A percentile compares a stretch with the other conserved stretches of the same genome.
Evolutionary conservation across 208 protist species (phyloP).

Genomic region (Trichomonas vaginalis): DNA sequence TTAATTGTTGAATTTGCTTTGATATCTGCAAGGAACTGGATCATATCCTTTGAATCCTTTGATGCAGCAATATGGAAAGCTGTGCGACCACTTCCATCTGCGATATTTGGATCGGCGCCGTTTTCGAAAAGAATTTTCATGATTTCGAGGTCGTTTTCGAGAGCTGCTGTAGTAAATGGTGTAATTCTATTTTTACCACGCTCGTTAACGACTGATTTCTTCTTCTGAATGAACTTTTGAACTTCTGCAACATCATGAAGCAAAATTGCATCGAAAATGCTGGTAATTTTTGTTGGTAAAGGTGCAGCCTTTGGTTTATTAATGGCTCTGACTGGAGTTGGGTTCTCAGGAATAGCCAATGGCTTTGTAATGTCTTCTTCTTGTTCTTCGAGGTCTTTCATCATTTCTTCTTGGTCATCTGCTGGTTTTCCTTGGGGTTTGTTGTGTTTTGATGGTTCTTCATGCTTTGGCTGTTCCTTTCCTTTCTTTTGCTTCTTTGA

Average conservation of each 20-base stretch:
- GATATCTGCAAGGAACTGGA: not conserved
- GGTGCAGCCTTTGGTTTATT: not conserved
- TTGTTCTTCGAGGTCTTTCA: not conserved
- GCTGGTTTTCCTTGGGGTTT: not conserved
- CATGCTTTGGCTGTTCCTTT: not conserved
- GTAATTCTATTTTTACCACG: not conserved
- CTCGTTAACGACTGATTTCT: not conserved
- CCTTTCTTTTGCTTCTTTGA: not conserved
- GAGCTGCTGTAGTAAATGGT: not conserved
- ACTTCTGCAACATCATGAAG: not conserved
- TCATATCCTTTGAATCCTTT: not conserved
- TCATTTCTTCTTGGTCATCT: not conserved
- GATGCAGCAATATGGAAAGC: not conserved
- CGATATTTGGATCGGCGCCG: not conserved
- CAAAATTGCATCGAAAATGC: not conserved
- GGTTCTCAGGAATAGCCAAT: not conserved
- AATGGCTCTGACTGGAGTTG: not conserved
- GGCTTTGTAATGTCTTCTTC: not conserved
- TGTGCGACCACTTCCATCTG: not conserved
- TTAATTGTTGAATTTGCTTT: not conserved
- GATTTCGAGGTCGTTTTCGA: not conserved
- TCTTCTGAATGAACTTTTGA: not conserved
- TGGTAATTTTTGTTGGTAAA: not conserved
- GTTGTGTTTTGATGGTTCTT: not conserved
- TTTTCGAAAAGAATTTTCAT: not conserved